Conservation (phyloP, 148 eudicot genomes). For the Chenopodium berlandieri region DNA sequence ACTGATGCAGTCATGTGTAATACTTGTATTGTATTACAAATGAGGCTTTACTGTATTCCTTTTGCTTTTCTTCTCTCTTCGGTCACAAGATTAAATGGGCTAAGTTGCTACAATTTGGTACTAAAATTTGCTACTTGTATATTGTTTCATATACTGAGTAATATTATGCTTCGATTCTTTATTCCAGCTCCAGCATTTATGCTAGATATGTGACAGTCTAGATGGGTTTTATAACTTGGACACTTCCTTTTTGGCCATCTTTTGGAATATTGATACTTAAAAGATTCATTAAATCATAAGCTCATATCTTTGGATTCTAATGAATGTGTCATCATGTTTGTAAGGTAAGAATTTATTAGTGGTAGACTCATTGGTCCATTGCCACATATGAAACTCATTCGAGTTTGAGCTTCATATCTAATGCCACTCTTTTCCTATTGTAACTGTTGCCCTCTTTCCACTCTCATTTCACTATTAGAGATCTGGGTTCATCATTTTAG, state of each 20-base stretch:
- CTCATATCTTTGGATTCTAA: neutral
- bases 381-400: neutral
- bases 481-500: constrained; percentile 4
- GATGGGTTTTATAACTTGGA: neutral
- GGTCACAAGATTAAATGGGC: neutral
- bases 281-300: neutral
- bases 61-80: neutral
- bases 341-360: too few relatives aligned
- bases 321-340: neutral
- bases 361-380: neutral
- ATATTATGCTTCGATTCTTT: too few relatives aligned
- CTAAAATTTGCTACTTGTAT: neutral
- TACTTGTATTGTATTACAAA: neutral
- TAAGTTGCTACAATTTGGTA: neutral
- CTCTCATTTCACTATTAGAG: neutral
- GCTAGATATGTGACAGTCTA: neutral
- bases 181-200: neutral
- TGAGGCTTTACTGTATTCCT: neutral
- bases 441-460: neutral
- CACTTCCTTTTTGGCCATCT: neutral
- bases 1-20: neutral
- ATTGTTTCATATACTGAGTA: neutral
- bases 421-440: neutral
- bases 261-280: neutral
- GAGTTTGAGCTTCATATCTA: neutral